Evolutionary conservation across 148 eudicot species (phyloP).

Genomic region (Diospyros lotus): DNA sequence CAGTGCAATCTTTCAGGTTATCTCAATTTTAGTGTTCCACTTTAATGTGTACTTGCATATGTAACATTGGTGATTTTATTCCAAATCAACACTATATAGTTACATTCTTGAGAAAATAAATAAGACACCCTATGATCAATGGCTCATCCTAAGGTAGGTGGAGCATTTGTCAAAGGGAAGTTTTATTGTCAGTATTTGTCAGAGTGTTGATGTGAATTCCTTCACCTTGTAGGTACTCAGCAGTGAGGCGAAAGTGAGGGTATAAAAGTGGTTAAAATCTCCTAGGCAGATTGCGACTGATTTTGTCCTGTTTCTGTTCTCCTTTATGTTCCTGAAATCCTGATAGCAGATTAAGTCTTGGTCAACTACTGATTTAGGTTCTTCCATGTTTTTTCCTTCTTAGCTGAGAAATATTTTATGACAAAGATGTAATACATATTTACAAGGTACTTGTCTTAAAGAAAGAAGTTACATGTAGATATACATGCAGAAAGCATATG

Average conservation of each 20-base stretch:
- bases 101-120: not conserved
- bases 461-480: no score
- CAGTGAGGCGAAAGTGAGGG: not conserved
- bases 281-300: no score
- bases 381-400: no score
- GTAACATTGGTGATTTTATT: not conserved
- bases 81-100: not conserved
- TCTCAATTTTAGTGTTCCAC: slow-evolving; percentile 30
- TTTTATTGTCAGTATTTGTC: not conserved
- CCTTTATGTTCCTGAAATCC: no score
- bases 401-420: no score
- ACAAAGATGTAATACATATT: no score
- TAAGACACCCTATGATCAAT: not conserved
- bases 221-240: not conserved
- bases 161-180: not conserved
- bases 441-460: no score
- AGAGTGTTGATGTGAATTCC: not conserved
- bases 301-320: no score
- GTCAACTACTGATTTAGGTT: no score
- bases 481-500: no score
- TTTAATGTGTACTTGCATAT: slow-evolving; percentile 12
- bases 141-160: not conserved
- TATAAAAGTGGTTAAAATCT: no score
- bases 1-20: slow-evolving; percentile 48
- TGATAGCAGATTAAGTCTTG: no score